Conservation (phyloP, 129 eudicot species). For the Chrysanthemum lavandulifolium region DNA sequence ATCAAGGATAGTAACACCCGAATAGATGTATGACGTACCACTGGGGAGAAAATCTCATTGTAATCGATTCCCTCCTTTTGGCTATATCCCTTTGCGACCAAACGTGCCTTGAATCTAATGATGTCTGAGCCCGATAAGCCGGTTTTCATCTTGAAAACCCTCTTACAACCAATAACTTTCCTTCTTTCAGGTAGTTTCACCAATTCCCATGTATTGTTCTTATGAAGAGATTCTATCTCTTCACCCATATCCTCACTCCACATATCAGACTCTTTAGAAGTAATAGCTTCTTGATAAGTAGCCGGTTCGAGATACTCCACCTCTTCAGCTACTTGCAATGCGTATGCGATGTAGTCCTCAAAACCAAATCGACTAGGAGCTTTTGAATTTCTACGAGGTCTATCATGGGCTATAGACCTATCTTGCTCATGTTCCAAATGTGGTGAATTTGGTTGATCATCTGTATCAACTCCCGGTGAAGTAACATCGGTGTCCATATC, state of each 20-base stretch:
- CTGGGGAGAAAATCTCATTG: too few species aligned
- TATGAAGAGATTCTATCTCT: slow-evolving; percentile 1
- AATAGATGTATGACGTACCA: too few species aligned
- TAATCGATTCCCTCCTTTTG: too few species aligned
- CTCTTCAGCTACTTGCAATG: not conserved
- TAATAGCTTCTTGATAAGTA: not conserved
- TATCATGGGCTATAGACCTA: not conserved
- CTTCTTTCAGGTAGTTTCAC: not conserved
- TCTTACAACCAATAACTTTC: not conserved
- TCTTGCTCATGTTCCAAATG: not conserved
- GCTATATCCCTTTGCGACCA: too few species aligned
- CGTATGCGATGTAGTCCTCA: not conserved
- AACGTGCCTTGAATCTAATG: too few species aligned
- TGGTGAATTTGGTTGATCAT: not conserved
- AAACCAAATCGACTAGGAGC: not conserved
- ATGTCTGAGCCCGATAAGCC: too few species aligned
- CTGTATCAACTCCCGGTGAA: not conserved
- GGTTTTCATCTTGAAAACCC: too few species aligned
- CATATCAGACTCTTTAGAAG: not conserved
- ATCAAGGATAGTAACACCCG: too few species aligned
- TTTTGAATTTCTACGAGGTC: not conserved
- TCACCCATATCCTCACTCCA: not conserved
- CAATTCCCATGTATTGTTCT: not conserved
- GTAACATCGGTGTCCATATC: not conserved
- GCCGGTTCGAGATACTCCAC: not conserved